phyloP scores from a whole-genome alignment of 148 eudicot genomes.

The Dysphania ambrosioides region DNA sequence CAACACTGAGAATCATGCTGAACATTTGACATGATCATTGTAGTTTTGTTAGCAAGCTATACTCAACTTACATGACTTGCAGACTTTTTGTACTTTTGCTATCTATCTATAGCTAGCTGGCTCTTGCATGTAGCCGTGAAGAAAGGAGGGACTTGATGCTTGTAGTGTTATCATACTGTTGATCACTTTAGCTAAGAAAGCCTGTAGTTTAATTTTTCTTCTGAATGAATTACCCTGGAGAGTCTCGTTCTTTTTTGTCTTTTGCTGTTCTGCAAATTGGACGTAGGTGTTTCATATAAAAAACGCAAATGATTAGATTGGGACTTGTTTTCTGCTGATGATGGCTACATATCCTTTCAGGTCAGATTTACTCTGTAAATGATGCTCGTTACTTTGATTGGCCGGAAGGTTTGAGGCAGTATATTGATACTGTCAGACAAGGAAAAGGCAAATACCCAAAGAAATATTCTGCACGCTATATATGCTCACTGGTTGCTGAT shows the following conservation, averaged over 20 bases:
- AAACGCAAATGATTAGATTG: neutral
- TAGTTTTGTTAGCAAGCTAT: too few species aligned
- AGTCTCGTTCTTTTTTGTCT: neutral
- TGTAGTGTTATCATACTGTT: neutral
- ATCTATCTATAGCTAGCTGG: neutral
- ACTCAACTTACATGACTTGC: too few species aligned
- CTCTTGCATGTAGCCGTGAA: neutral
- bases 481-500: conserved; percentile 97
- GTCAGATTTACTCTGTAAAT: conserved; percentile 98
- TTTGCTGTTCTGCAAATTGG: neutral
- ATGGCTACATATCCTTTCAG: conserved; percentile 40
- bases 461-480: conserved; percentile 93
- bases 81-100: neutral
- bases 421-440: conserved; percentile 90
- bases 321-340: conserved; percentile 4
- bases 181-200: neutral
- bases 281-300: neutral
- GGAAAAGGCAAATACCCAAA: conserved; percentile 87
- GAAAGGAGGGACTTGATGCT: neutral
- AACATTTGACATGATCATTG: conserved; percentile 8
- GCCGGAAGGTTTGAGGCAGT: conserved; percentile 86
- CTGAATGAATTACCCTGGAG: neutral
- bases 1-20: neutral
- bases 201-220: neutral
- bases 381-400: conserved; percentile 98